These are phyloP conservation scores for Penicillium canescens DNA, from an alignment of 495 filamentous ascomycete species.

Conservation along the genomic window DNA sequence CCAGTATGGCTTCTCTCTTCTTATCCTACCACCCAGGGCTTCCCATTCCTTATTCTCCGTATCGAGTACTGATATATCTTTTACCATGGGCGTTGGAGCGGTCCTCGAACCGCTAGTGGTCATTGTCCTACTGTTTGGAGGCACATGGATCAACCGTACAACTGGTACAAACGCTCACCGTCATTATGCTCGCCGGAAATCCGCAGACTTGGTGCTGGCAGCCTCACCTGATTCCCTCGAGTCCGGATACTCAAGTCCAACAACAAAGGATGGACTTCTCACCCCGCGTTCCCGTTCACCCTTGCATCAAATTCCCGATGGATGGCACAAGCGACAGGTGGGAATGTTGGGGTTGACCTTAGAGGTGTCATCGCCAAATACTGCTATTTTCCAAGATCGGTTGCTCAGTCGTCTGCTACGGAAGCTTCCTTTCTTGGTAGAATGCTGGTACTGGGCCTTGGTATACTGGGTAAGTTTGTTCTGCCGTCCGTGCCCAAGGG, in stretches of 20 bases:
- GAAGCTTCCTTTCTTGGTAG: slow-evolving; percentile 73
- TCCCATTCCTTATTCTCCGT: background rate
- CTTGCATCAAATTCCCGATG: slow-evolving; percentile 14
- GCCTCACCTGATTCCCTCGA: slow-evolving; percentile 32
- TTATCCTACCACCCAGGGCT: background rate
- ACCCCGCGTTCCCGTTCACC: slow-evolving; percentile 29
- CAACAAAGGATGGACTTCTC: slow-evolving; percentile 34
- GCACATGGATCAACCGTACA: slow-evolving; percentile 58
- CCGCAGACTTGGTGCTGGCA: slow-evolving; percentile 14
- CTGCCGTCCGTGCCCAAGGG: background rate
- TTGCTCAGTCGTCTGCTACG: slow-evolving; percentile 59
- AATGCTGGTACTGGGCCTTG: slow-evolving; percentile 80
- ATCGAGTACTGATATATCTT: background rate
- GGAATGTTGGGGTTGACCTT: slow-evolving; percentile 29
- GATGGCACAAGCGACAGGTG: slow-evolving; percentile 47
- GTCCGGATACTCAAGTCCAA: slow-evolving; percentile 28
- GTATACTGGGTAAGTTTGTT: slow-evolving; percentile 57
- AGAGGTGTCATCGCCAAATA: slow-evolving; percentile 56
- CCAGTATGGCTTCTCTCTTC: background rate
- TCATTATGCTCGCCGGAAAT: slow-evolving; percentile 18
- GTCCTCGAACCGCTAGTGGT: slow-evolving; percentile 57
- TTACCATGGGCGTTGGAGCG: slow-evolving; percentile 51
- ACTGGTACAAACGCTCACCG: slow-evolving; percentile 12
- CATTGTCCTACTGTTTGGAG: slow-evolving; percentile 56
- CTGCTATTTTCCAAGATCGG: slow-evolving; percentile 50